Evolutionary conservation across 352 stramenopile genomes (phyloP), one percentile per base, ranked within the genome.

Genomic region (Phytopythium kandeliae): DNA sequence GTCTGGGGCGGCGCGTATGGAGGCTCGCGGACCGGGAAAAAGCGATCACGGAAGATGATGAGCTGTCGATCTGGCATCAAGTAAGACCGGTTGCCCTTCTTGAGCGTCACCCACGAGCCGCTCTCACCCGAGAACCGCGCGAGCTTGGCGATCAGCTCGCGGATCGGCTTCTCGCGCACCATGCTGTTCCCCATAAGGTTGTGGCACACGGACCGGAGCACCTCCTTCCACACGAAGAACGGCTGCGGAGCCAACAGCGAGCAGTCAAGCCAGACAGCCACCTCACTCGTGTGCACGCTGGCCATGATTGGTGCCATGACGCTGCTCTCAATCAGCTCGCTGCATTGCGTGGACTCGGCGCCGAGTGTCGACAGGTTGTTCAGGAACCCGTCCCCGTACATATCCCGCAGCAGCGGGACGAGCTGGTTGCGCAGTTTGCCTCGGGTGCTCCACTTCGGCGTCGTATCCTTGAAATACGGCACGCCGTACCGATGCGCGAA

Each of bases 391-490:
- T 88, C 76, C 46, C 96, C 97, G 69, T 98, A 99, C 56, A 99
- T 94, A 51, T 98, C 94, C 21, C 91, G 62, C 25, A 99, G 66
- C 37, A 98, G 67, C 11, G 96, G 96, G 48, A 98, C 65, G 10
- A 99, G 67, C 56, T 96, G 82, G 57, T 96, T 97, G 36, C 96
- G 83, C 33, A 99, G 65, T 65, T 99, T 99, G 41, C 96, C 96
- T 56, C 97, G 77, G 26, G 96, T 99, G 35, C 89, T 98, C 96
- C 96, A 99, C 56, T 84, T 74, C 7, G 96, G 93, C 25, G 95
- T 98, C 40, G 95, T 98, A 78, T 98, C 96, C 66, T 98, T 98
- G 62, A 98, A 98, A 57, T 98, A 99, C 7, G 96, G 95, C 46
- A 99, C 83, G 53, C 95, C 94, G 68, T 95, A 98, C 11, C 60